A percentile compares a stretch with the other conserved stretches of the same genome.
These are phyloP conservation scores for Rhizopogon salebrosus DNA, from an alignment of 768 basidiomycete genomes.

Conservation along the genomic window DNA sequence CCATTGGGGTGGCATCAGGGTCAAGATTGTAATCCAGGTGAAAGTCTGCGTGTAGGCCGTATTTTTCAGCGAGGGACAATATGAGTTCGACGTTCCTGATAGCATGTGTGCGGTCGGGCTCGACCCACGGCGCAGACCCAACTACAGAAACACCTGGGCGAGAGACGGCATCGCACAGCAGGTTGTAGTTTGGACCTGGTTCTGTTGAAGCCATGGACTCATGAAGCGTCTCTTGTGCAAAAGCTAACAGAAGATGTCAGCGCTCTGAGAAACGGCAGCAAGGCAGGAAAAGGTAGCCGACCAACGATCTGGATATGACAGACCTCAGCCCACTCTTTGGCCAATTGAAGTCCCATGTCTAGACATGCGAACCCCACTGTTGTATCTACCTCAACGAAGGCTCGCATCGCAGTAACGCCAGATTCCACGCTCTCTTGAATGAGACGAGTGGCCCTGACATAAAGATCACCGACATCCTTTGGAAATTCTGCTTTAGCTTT, in stretches of 20 bases:
- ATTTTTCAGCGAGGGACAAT: constrained; percentile 38
- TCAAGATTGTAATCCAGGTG: constrained; percentile 68
- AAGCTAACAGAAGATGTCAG: constrained; percentile 32
- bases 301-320: constrained; percentile 60
- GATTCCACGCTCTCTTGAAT: constrained; percentile 53
- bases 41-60: constrained; percentile 49
- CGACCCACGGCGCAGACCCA: constrained; percentile 65
- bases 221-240: constrained; percentile 59
- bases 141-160: constrained; percentile 42
- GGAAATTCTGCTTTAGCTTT: constrained; percentile 46
- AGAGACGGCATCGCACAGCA: constrained; percentile 39
- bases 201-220: constrained; percentile 24
- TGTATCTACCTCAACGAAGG: constrained; percentile 62
- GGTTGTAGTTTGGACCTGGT: constrained; percentile 40
- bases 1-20: constrained; percentile 42
- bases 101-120: constrained; percentile 41
- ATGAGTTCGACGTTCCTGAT: constrained; percentile 50
- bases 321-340: constrained; percentile 35
- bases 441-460: constrained; percentile 46
- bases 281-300: constrained; percentile 15
- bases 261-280: neutral
- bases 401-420: constrained; percentile 62
- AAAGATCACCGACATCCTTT: constrained; percentile 39
- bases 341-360: constrained; percentile 44
- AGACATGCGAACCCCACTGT: constrained; percentile 51